Base-by-base conservation (phyloP, 345 rosid species). In the Gossypioides kirkii region DNA sequence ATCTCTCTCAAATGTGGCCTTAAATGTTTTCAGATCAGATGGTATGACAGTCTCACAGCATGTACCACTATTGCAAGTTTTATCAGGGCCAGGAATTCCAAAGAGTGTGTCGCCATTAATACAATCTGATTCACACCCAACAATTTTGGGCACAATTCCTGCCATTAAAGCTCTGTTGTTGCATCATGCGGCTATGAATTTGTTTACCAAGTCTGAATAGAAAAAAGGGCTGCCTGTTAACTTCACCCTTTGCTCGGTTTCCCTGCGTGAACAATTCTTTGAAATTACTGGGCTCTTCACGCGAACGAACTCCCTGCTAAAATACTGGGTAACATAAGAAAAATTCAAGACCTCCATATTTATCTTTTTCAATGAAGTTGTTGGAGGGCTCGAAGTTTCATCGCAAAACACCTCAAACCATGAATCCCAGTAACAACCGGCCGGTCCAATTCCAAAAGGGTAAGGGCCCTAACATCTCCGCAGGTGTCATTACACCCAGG, bases 401-500 rank as follows among this genome's bases (percentile, higher is more conserved):
- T 59, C 25, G 62, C 62, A 59, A 25, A 36, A 3, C n/a, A 59
- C 62, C 18, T 59, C 62, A 25, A 59, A 59, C 62, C n/a, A 59
- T 25, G 62, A 5, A 26, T 25, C 3, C 18, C 26, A 0, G 62
- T 2, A 26, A 25, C 38, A 25, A 59, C 4, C 1, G 17, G n/a
- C n/a, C n/a, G 62, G n/a, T 59, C 62, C 62, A 12, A 59, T 59
- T 25, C 41, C 62, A 26, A 59, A 59, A 59, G 62, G 62, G 36
- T 23, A 25, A 8, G 62, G 38, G 5, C 62, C 3, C 36, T 58
- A 12, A 58, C 38, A 4, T 58, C 13, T 58, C 38, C 62, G 38
- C 62, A 58, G 38, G 38, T 58, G n/a, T 2, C n/a, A 13, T 23
- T 12, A 58, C 36, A 58, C 2, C 38, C 10, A 23, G 38, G 17